Base-by-base conservation (phyloP, 257 asterid species). In the Cinchona pubescens region DNA sequence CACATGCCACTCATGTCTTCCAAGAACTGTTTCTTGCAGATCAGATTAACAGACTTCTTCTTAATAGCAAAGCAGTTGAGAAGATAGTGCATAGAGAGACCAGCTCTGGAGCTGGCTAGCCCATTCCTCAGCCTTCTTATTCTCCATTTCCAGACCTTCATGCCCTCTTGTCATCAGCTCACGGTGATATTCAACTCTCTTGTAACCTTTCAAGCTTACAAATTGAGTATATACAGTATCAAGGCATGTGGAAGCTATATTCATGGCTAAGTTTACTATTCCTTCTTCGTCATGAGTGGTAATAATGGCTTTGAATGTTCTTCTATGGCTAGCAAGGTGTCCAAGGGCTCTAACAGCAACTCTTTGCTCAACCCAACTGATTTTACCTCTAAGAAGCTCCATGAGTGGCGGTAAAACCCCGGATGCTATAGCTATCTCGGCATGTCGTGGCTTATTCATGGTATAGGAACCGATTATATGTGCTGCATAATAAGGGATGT, bases 351-450 rank as follows among this genome's bases (percentile, higher is more conserved):
- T 75, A 27, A 82, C 76, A 9, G 81, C 76, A n/a, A 82, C 85
- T 75, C 85, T 75, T 73, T 82, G 85, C 79, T 82, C 85, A 2
- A 82, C 83, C 85, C 83, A 82, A 48, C 78, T 82, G 34, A 75
- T 23, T 13, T 67, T 71, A 19, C 83, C 83, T 32, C 76, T 71
- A 63, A 78, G 27, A 34, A 82, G 76, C 61, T 82, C 83, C 77
- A 82, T 67, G 12, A 82, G 75, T 51, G 83, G 81, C 3, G 43
- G 56, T 16, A 78, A 18, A 16, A 79, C 83, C 13, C 74, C 78
- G 70, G 85, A 75, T 25, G 58, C 48, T 14, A 79, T 73, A 16
- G 83, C 85, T 23, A 75, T 64, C 0, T 78, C 85, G 4, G 85
- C 82, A 29, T 71, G 69, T 29, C 21, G 51, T 32, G 74, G 42